A percentile compares a stretch with the other conserved stretches of the same genome.
Conservation (phyloP, 495 filamentous ascomycete genomes). For the Penicillium cosmopolitanum region DNA sequence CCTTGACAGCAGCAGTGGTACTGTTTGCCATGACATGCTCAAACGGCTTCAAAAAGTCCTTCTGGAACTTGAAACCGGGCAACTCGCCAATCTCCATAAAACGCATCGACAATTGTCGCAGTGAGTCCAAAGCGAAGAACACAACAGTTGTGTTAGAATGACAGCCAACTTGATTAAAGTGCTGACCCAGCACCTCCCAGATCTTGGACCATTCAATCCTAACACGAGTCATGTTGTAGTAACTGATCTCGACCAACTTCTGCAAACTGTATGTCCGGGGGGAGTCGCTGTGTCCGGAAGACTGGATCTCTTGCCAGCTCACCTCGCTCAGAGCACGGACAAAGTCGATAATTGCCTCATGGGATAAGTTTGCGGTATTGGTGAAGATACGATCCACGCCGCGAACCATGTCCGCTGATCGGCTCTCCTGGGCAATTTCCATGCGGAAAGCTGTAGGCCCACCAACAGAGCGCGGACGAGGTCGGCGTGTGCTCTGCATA, state of each 20-base stretch:
- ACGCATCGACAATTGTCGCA: slow-evolving; percentile 94
- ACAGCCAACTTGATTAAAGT: slow-evolving; percentile 97
- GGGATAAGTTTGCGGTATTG: slow-evolving; percentile 88
- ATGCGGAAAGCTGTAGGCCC: slow-evolving; percentile 71
- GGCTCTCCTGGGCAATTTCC: slow-evolving; percentile 88
- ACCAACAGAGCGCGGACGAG: slow-evolving; percentile 66
- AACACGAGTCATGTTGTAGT: slow-evolving; percentile 99
- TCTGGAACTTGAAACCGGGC: slow-evolving; percentile 99
- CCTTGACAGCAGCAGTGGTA: slow-evolving; percentile 86
- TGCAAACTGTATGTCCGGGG: slow-evolving; percentile 96
- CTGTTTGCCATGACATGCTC: slow-evolving; percentile 97
- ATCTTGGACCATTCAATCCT: slow-evolving; percentile 98
- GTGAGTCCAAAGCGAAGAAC: slow-evolving; percentile 93
- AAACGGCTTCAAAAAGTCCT: slow-evolving; percentile 98
- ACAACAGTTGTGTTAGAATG: slow-evolving; percentile 94
- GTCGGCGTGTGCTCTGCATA: slow-evolving; percentile 64
- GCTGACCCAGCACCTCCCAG: slow-evolving; percentile 92
- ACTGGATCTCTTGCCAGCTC: slow-evolving; percentile 98
- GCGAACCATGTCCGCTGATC: slow-evolving; percentile 89
- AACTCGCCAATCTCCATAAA: slow-evolving; percentile 99
- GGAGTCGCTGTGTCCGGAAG: slow-evolving; percentile 90
- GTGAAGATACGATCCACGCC: slow-evolving; percentile 95
- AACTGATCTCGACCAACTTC: slow-evolving; percentile 97
- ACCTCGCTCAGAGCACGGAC: slow-evolving; percentile 91
- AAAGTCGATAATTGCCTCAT: slow-evolving; percentile 97